These are phyloP conservation scores for Echites panduratus DNA, from an alignment of 257 asterid species.

Conservation along the genomic window DNA sequence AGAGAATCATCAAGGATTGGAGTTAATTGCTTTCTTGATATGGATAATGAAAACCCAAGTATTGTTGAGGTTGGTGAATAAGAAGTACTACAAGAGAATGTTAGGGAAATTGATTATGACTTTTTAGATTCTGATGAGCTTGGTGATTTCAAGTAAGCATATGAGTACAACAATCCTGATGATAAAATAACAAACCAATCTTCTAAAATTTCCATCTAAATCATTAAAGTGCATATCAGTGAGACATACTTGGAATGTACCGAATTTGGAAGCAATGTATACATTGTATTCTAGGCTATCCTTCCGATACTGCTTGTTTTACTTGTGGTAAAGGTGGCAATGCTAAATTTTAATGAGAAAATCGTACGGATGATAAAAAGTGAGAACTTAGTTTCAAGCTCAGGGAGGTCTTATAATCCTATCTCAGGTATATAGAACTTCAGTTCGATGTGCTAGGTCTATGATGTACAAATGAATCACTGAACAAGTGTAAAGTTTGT, in stretches of 20 bases:
- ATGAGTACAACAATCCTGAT: too few species aligned
- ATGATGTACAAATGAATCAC: background rate
- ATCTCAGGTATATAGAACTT: slow-evolving; percentile 50
- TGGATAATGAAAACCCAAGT: too few species aligned
- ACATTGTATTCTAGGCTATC: background rate
- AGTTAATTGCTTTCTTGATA: too few species aligned
- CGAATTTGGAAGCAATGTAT: background rate
- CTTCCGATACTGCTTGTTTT: slow-evolving; percentile 7
- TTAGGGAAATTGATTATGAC: too few species aligned
- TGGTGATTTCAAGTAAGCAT: too few species aligned
- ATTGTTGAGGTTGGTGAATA: too few species aligned
- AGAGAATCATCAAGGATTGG: too few species aligned
- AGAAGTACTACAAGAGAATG: too few species aligned
- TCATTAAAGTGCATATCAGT: background rate
- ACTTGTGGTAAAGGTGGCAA: slow-evolving; percentile 38
- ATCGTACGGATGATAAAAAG: slow-evolving; percentile 61
- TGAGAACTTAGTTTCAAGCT: slow-evolving; percentile 48
- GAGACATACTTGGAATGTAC: background rate
- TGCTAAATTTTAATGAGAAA: slow-evolving; percentile 53
- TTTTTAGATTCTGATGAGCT: too few species aligned
- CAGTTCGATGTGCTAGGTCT: background rate
- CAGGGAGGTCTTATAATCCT: slow-evolving; percentile 74
- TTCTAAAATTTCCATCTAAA: background rate
- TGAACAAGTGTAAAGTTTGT: background rate
- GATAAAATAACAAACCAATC: background rate